phyloP scores from a whole-genome alignment of 2,329 filamentous ascomycete genomes.

The Aspergillus sp. region DNA sequence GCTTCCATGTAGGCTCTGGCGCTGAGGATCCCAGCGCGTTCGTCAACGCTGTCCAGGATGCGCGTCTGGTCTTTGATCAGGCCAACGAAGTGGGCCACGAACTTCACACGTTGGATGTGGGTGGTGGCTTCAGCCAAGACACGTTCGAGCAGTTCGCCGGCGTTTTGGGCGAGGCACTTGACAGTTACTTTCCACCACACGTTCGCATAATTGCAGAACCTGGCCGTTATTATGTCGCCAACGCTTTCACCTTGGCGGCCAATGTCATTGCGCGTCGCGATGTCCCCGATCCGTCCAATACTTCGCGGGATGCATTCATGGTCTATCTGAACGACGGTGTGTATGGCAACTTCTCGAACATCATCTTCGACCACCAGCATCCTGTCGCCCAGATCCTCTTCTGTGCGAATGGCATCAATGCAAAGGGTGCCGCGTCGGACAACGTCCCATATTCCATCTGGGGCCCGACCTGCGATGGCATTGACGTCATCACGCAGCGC shows the following conservation, averaged over 20 bases:
- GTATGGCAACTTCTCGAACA: conserved; percentile 97
- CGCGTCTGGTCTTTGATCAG: conserved; percentile 80
- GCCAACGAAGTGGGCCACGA: conserved; percentile 66
- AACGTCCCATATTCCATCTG: conserved; percentile 86
- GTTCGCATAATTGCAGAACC: conserved; percentile 91
- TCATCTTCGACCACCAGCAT: conserved; percentile 98
- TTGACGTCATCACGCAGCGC: conserved; percentile 83
- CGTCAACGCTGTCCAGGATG: conserved; percentile 81
- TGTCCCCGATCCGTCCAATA: conserved; percentile 58
- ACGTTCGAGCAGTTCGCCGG: conserved; percentile 85
- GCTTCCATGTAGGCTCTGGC: conserved; percentile 95
- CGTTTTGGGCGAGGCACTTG: conserved; percentile 69
- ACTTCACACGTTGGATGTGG: conserved; percentile 84
- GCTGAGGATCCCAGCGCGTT: conserved; percentile 90
- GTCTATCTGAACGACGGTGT: conserved; percentile 95
- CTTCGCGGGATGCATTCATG: conserved; percentile 64
- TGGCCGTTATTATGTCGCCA: conserved; percentile 89
- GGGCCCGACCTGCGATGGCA: conserved; percentile 96
- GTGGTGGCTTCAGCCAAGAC: conserved; percentile 84
- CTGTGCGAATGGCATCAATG: conserved; percentile 51
- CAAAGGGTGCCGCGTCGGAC: conserved; percentile 30
- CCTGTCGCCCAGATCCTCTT: conserved; percentile 75
- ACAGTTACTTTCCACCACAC: conserved; percentile 76
- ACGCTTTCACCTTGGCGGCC: conserved; percentile 88
- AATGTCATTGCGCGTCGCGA: conserved; percentile 93